phyloP scores from a whole-genome alignment of 2,329 filamentous ascomycete species.

The Fusarium sp. region DNA sequence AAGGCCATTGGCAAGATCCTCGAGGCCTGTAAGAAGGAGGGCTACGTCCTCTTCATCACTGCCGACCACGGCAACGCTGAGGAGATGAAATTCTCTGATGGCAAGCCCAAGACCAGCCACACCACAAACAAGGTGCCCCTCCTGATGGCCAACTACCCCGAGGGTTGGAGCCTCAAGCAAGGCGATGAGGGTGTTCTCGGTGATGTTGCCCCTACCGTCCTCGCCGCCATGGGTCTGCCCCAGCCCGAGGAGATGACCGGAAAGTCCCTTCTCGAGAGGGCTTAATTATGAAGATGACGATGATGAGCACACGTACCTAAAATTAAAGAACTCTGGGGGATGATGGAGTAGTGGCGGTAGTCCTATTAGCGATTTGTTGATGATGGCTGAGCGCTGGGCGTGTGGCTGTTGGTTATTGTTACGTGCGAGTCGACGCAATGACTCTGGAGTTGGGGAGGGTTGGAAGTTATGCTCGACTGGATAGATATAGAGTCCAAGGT shows the following conservation, averaged over 20 bases:
- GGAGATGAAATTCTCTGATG: slow-evolving; percentile 97
- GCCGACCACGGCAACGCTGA: slow-evolving; percentile 98
- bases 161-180: slow-evolving; percentile 83
- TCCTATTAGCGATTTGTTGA: slow-evolving; percentile 36
- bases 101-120: slow-evolving; percentile 97
- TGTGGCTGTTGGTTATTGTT: slow-evolving; percentile 34
- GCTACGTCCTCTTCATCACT: slow-evolving; percentile 95
- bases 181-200: slow-evolving; percentile 90
- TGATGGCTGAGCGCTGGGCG: slow-evolving; percentile 33
- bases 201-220: slow-evolving; percentile 94
- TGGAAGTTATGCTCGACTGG: slow-evolving; percentile 32
- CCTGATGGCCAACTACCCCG: slow-evolving; percentile 96
- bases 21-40: slow-evolving; percentile 92
- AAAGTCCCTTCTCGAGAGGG: slow-evolving; percentile 82
- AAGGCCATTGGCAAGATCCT: slow-evolving; percentile 93
- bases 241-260: slow-evolving; percentile 95
- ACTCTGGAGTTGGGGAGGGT: slow-evolving; percentile 44
- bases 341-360: slow-evolving; percentile 28
- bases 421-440: slow-evolving; percentile 22
- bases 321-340: slow-evolving; percentile 7
- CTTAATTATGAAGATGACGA: slow-evolving; percentile 54
- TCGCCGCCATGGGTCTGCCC: slow-evolving; percentile 90
- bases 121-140: slow-evolving; percentile 98
- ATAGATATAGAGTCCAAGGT: slow-evolving; percentile 36
- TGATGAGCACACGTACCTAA: slow-evolving; percentile 10